Evolutionary conservation across 495 filamentous ascomycete species (phyloP).

Genomic region (Lophiostoma macrostomum): DNA sequence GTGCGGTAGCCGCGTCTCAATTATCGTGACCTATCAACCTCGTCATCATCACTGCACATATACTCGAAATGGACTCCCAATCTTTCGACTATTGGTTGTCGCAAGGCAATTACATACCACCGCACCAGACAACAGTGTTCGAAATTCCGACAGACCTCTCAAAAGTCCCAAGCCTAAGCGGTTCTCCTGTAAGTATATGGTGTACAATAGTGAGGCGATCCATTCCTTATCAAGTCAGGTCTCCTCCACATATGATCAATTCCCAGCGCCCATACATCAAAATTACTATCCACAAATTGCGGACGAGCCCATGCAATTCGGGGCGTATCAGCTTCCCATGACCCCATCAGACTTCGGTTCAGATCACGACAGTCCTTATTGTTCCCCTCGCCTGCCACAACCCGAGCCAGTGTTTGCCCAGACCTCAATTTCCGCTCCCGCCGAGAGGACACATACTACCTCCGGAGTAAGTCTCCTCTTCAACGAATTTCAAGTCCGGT

Average conservation of each 20-base stretch:
- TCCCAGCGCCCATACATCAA: constrained; percentile 24
- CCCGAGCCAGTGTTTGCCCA: constrained; percentile 17
- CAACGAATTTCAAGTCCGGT: neutral
- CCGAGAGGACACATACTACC: constrained; percentile 29
- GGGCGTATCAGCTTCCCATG: constrained; percentile 30
- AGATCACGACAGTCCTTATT: constrained; percentile 36
- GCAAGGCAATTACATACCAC: constrained; percentile 27
- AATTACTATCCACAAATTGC: constrained; percentile 30
- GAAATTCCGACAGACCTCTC: constrained; percentile 30
- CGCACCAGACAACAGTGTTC: constrained; percentile 32
- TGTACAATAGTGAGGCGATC: neutral
- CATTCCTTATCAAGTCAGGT: constrained; percentile 18
- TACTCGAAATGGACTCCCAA: constrained; percentile 32
- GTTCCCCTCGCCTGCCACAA: constrained; percentile 29
- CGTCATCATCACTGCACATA: constrained; percentile 10
- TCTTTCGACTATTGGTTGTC: constrained; percentile 33
- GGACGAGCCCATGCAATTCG: constrained; percentile 26
- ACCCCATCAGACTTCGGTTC: constrained; percentile 36
- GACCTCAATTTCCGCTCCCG: neutral
- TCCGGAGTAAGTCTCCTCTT: constrained; percentile 28
- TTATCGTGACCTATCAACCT: constrained; percentile 3
- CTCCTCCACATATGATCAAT: constrained; percentile 31
- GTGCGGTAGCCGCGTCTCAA: neutral
- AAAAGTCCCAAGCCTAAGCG: constrained; percentile 31
- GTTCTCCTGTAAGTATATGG: constrained; percentile 30